A percentile compares a stretch with the other conserved stretches of the same genome.
Evolutionary conservation across 441 rosid species (phyloP).

Genomic region (Capsella rubella): DNA sequence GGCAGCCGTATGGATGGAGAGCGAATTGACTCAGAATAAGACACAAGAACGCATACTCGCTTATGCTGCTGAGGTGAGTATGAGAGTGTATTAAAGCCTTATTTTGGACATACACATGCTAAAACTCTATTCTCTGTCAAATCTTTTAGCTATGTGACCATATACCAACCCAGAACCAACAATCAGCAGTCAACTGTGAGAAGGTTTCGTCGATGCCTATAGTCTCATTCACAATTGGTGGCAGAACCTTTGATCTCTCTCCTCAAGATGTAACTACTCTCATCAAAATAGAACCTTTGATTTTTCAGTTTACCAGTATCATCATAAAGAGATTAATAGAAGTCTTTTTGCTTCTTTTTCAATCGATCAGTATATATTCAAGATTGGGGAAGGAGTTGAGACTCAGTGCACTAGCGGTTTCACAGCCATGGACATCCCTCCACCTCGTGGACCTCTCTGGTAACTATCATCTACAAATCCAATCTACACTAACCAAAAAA

Average conservation of each 20-base stretch:
- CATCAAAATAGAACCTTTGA: no score
- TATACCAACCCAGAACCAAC: constrained; percentile 64
- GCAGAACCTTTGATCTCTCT: constrained; percentile 58
- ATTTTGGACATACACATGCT: constrained; percentile 1
- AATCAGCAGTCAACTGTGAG: constrained; percentile 61
- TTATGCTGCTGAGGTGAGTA: constrained; percentile 62
- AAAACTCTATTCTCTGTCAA: constrained; percentile 15
- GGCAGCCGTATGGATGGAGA: constrained; percentile 75
- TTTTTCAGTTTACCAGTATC: constrained; percentile 15
- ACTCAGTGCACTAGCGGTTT: constrained; percentile 80
- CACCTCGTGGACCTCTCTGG: constrained; percentile 85
- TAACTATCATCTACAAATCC: constrained; percentile 17
- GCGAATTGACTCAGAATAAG: constrained; percentile 53
- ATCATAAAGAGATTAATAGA: not conserved
- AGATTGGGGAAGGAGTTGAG: constrained; percentile 64
- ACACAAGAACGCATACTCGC: constrained; percentile 64
- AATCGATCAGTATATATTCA: constrained; percentile 67
- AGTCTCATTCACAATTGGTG: constrained; percentile 62
- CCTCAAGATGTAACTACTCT: constrained; percentile 55
- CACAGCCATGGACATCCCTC: constrained; percentile 67
- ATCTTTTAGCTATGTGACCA: constrained; percentile 58
- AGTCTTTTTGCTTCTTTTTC: not conserved
- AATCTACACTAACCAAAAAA: constrained; percentile 13
- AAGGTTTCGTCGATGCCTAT: constrained; percentile 53
- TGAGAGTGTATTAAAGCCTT: not conserved